These are phyloP conservation scores for Strobilomyces dryophilus DNA, from an alignment of 768 basidiomycete species.

Conservation along the genomic window DNA sequence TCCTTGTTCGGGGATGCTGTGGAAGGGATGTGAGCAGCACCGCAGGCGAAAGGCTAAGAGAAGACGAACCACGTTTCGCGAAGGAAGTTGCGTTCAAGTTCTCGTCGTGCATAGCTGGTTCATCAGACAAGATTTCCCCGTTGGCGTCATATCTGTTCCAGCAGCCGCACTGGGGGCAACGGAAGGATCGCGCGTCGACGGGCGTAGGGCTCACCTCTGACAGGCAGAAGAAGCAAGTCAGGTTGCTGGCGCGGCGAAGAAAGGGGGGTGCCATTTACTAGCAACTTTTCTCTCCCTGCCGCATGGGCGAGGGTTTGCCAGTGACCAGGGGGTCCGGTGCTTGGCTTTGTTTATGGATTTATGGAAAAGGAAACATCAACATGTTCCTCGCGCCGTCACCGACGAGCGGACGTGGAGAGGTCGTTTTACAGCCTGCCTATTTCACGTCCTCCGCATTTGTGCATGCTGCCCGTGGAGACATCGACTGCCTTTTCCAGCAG, in stretches of 20 bases:
- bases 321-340: background rate
- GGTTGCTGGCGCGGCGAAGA: constrained; percentile 49
- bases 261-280: constrained; percentile 29
- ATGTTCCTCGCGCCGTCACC: constrained; percentile 51
- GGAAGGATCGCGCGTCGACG: constrained; percentile 52
- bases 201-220: constrained; percentile 39
- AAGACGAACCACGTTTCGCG: constrained; percentile 58
- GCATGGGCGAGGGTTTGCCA: background rate
- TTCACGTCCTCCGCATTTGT: constrained; percentile 79
- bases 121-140: constrained; percentile 79
- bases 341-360: constrained; percentile 1
- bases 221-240: constrained; percentile 73
- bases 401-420: constrained; percentile 54
- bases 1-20: constrained; percentile 68
- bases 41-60: background rate
- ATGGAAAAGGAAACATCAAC: constrained; percentile 17
- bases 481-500: constrained; percentile 46
- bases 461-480: constrained; percentile 58
- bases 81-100: constrained; percentile 66
- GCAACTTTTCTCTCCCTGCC: background rate
- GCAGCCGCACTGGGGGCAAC: constrained; percentile 63
- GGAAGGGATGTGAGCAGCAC: background rate
- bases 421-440: constrained; percentile 67
- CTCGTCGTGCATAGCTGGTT: constrained; percentile 87
- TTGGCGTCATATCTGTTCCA: constrained; percentile 69